Base-by-base conservation (phyloP, 2,329 filamentous ascomycete species). In the Cercospora sojina region DNA sequence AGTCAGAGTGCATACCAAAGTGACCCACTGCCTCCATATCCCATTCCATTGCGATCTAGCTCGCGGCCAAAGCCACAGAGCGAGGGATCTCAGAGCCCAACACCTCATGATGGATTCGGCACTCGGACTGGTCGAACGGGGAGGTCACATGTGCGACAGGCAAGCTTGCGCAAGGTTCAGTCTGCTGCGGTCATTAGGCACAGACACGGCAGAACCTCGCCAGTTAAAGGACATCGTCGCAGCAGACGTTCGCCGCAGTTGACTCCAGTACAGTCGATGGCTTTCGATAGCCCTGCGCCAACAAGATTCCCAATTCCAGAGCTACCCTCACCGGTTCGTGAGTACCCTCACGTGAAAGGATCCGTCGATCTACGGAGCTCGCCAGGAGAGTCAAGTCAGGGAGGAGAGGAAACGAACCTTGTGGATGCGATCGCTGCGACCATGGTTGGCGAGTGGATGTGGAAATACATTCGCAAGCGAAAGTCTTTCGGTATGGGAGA, bases 361-460 rank as follows among this genome's bases (percentile, higher is more conserved):
- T 74, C 73, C 18, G 67, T 72, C 16, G 72, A 74, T 61, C 49
- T 71, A 25, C 32, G 41, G 6, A 62, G 65, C 57, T 69, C 69
- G 20, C 65, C 69, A 7, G 69, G 59, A 3, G 35, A 55, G 2
- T 62, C 61, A 2, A 71, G 61, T 51, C 69, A 68, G 9, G 62
- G 66, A 27, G 72, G 70, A 1, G 69, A 75, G 35, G 77, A 78
- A 67, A 72, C 90, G 0, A 90, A 88, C 53, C 92, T 98, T 13
- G 94, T 99, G 5, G 95, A 98, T 80, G 93, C 95, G 3, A 98
- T 99, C 78, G 93, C 95, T 1, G 93, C 96, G 76, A 96, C 94
- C 0, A 99, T 99, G 95, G 92, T 99, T 31, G 95, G 95, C 41
- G 95, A 98, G 75, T 95, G 92, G 91, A 94, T 96, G 91, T 93